Evolutionary conservation across 78 protist genomes (phyloP), one percentile per base, ranked within the genome.

Genomic region (Dictyostelium purpureum): DNA sequence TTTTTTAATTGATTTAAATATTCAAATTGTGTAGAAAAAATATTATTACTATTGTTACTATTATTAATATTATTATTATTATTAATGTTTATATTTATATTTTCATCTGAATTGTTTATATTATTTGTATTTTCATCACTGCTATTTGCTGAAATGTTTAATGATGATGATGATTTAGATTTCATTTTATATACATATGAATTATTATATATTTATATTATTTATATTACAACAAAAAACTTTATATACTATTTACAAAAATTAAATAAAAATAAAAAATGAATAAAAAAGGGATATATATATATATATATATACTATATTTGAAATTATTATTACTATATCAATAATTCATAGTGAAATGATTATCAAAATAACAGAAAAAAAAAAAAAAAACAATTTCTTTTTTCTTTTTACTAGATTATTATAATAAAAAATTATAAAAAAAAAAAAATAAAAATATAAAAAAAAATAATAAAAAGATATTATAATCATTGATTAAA

Each of bases 1-100:
- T 43, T 85, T 24, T n/a, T 2, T 33, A 85, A 18, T 43, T 56
- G 28, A 42, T 59, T 33, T 19, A 85, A 38, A 33, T 85, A 85
- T n/a, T 85, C 91, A 26, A 85, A 10, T 47, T 61, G 76, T 4
- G n/a, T 51, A 18, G 65, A 19, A 42, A 6, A 18, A 42, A n/a
- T 2, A 2, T 11, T 18, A 69, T 42, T 69, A 18, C n/a, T 21
- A 59, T 49, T 49, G 21, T 12, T 3, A 26, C 21, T 59, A 16
- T 26, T 16, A 26, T 59, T 26, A 16, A 19, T 59, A 26, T 59
- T 59, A 2, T 59, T 59, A 26, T 59, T 59, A 16, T 59, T 59
- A 26, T 59, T 59, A 2, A 19, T 59, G 9, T 59, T 19, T 26
- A 1, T 59, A 9, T 26, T 16, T 59, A 26, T 2, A 0, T 59